Evolutionary conservation across 1,284 basidiomycete species (phyloP).

Genomic region (Apiotrichum siamense): DNA sequence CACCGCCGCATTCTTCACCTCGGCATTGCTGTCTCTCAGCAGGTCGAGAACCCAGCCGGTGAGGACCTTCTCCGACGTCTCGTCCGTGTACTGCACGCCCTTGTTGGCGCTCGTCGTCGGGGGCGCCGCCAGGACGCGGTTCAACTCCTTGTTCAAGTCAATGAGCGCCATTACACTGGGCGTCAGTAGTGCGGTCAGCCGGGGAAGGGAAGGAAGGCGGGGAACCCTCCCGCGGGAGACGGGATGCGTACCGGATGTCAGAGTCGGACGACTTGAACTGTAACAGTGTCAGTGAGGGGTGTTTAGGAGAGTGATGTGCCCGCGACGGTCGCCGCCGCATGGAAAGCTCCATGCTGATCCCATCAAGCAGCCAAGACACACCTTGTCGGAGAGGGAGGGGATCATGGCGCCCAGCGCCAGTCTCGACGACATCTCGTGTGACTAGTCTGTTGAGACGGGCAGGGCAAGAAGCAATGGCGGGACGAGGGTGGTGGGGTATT

Average conservation of each 20-base stretch:
- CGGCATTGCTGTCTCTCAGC: constrained; percentile 88
- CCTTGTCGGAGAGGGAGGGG: constrained; percentile 17
- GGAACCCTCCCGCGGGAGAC: too few relatives aligned
- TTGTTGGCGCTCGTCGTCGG: constrained; percentile 4
- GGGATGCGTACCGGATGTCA: constrained; percentile 37
- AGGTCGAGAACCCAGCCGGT: constrained; percentile 72
- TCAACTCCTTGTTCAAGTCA: constrained; percentile 81
- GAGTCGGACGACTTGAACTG: constrained; percentile 42
- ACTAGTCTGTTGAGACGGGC: too few relatives aligned
- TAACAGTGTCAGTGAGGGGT: neutral
- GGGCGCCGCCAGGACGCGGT: constrained; percentile 54
- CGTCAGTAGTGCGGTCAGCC: constrained; percentile 1
- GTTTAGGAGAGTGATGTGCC: neutral
- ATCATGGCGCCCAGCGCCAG: constrained; percentile 15
- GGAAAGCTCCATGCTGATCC: neutral
- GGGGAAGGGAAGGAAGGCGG: neutral
- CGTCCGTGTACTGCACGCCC: constrained; percentile 56
- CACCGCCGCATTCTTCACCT: constrained; percentile 96
- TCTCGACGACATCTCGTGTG: constrained; percentile 6
- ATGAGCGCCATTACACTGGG: constrained; percentile 88
- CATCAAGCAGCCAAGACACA: neutral
- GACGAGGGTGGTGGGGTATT: too few relatives aligned
- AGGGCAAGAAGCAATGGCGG: too few relatives aligned
- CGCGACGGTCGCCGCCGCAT: too few relatives aligned
- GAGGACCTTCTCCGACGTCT: constrained; percentile 70